Evolutionary conservation across 2,329 filamentous ascomycete genomes (phyloP).

Genomic region (Fusarium scirpi): DNA sequence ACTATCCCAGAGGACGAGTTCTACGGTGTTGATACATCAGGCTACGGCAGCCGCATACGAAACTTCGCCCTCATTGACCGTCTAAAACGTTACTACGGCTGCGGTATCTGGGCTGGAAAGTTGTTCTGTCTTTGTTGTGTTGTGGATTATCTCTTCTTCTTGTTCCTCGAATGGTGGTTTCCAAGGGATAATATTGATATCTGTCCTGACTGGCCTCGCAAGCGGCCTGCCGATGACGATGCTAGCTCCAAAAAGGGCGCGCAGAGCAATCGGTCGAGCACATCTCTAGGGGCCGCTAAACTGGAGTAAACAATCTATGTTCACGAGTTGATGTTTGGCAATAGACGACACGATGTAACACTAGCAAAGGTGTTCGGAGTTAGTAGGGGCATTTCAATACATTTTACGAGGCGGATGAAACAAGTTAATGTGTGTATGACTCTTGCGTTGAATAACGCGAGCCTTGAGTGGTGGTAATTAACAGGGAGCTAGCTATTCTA

Average conservation of each 20-base stretch:
- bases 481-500: slow-evolving; percentile 42
- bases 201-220: slow-evolving; percentile 91
- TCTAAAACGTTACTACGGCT: slow-evolving; percentile 96
- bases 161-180: slow-evolving; percentile 88
- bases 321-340: neutral
- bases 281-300: slow-evolving; percentile 48
- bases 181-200: slow-evolving; percentile 89
- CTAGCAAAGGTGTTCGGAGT: slow-evolving; percentile 25
- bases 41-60: slow-evolving; percentile 77
- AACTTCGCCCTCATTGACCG: slow-evolving; percentile 95
- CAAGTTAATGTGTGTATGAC: slow-evolving; percentile 6
- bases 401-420: neutral
- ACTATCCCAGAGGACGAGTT: slow-evolving; percentile 88
- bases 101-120: slow-evolving; percentile 98
- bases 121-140: slow-evolving; percentile 95
- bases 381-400: neutral
- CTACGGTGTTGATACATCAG: slow-evolving; percentile 81
- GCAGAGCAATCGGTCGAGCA: slow-evolving; percentile 51
- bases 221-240: slow-evolving; percentile 58
- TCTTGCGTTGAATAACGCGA: slow-evolving; percentile 9
- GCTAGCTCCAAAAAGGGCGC: slow-evolving; percentile 45
- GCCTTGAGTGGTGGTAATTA: slow-evolving; percentile 39
- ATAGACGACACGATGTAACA: neutral
- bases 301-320: slow-evolving; percentile 31
- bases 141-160: slow-evolving; percentile 91